Base-by-base conservation (phyloP, 2,329 filamentous ascomycete genomes). In the Monilinia vaccinii-corymbosi region DNA sequence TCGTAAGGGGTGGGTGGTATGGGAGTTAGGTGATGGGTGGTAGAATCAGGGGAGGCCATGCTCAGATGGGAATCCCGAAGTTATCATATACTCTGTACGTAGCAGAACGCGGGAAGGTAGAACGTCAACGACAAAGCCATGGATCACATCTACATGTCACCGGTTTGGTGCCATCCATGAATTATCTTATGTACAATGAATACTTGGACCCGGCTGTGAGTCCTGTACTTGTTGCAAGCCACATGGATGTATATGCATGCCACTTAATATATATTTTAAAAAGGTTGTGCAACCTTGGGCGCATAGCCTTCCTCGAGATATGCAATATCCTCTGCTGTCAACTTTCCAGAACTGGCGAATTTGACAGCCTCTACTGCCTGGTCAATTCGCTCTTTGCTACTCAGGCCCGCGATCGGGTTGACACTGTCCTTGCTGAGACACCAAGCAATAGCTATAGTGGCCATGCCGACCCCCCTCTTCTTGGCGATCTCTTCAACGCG, bases 391-490 rank as follows among this genome's bases (percentile, higher is more conserved):
- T 77, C 74, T 62, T 77, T 75, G 58, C 73, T 81, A 58, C 72
- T 76, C 50, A 84, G 69, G 0, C 82, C 82, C 56, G 84, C 71
- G 64, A 84, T 84, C 0, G 81, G 81, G 61, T 75, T 77, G 51
- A 75, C 75, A 3, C 74, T 75, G 60, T 75, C 74, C 63, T 76
- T 75, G 58, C 74, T 73, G 61, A 81, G 61, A 14, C 74, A 72
- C 83, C 83, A 86, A 5, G 82, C 82, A 51, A 81, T 77, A 1
- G 82, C 80, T 44, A 86, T 76, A 61, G 80, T 77, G 47, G 79
- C 78, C 82, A 86, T 86, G 61, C 75, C 81, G 65, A 80, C 76
- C 0, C 76, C 78, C 65, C 78, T 78, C 73, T 81, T 83, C 67
- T 78, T 76, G 4, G 82, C 80, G 45, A 85, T 63, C 67, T 84